Percentiles rank a stretch among this genome's conserved stretches.
Evolutionary conservation across 108 stramenopile genomes (phyloP).

Genomic region (Craspedostauros australis): DNA sequence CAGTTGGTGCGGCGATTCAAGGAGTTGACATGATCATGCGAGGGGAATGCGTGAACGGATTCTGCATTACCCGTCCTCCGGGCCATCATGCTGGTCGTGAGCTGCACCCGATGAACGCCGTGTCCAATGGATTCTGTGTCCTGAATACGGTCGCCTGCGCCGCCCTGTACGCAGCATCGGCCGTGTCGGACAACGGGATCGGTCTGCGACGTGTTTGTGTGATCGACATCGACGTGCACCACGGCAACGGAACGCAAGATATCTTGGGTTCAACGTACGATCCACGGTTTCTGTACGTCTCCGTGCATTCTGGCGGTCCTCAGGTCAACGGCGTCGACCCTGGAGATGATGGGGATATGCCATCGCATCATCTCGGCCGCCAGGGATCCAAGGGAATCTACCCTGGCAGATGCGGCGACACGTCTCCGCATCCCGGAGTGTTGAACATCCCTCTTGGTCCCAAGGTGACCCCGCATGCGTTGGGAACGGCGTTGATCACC

Average conservation of each 20-base stretch:
- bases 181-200: slow-evolving; percentile 67
- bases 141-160: slow-evolving; percentile 95
- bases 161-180: slow-evolving; percentile 89
- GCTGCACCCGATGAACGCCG: slow-evolving; percentile 82
- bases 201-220: slow-evolving; percentile 81
- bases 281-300: slow-evolving; percentile 86
- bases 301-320: slow-evolving; percentile 79
- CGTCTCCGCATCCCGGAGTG: slow-evolving; percentile 77
- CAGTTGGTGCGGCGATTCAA: slow-evolving; percentile 80
- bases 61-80: slow-evolving; percentile 88
- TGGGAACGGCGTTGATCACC: slow-evolving; percentile 71
- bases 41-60: slow-evolving; percentile 79
- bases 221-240: slow-evolving; percentile 94
- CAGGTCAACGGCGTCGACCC: slow-evolving; percentile 70
- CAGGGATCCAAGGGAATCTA: slow-evolving; percentile 65
- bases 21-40: slow-evolving; percentile 85
- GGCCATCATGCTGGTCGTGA: slow-evolving; percentile 91
- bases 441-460: slow-evolving; percentile 82
- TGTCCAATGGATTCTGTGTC: slow-evolving; percentile 95
- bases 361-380: slow-evolving; percentile 30
- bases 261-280: slow-evolving; percentile 83
- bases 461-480: slow-evolving; percentile 56
- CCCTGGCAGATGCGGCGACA: slow-evolving; percentile 82
- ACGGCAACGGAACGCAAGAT: slow-evolving; percentile 93
- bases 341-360: slow-evolving; percentile 47